These are phyloP conservation scores for Mycena rebaudengoi DNA, from an alignment of 768 basidiomycete genomes.

Conservation along the genomic window DNA sequence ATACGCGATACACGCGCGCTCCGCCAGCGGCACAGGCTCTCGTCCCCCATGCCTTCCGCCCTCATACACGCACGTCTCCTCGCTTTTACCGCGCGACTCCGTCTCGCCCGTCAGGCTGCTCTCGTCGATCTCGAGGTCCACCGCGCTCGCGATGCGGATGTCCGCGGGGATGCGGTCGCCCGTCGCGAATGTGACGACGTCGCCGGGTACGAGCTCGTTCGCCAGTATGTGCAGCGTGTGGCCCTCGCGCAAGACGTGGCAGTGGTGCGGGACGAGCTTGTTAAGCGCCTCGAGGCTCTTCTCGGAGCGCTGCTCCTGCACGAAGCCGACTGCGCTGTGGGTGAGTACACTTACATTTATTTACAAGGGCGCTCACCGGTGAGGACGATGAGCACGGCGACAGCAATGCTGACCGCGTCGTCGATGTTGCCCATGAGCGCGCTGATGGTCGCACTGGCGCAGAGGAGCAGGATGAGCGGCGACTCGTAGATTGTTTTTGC, in stretches of 20 bases:
- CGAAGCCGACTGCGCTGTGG: constrained; percentile 80
- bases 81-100: constrained; percentile 74
- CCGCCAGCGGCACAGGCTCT: constrained; percentile 72
- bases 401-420: constrained; percentile 91
- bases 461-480: constrained; percentile 88
- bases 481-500: constrained; percentile 96
- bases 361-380: constrained; percentile 69
- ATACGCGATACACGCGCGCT: constrained; percentile 87
- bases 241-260: constrained; percentile 86
- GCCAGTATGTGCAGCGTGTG: constrained; percentile 84
- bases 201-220: constrained; percentile 96
- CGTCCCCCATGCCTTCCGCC: constrained; percentile 25
- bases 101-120: constrained; percentile 96
- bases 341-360: constrained; percentile 27
- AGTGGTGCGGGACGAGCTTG: constrained; percentile 97
- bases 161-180: constrained; percentile 97
- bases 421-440: constrained; percentile 95
- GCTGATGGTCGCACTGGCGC: constrained; percentile 90
- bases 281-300: constrained; percentile 94
- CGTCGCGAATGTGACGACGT: constrained; percentile 87
- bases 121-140: constrained; percentile 94
- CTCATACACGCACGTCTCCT: constrained; percentile 61
- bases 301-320: constrained; percentile 95
- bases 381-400: constrained; percentile 92
- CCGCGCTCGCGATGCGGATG: constrained; percentile 80